phyloP scores from a whole-genome alignment of 441 rosid species.

The Melianthus villosus region DNA sequence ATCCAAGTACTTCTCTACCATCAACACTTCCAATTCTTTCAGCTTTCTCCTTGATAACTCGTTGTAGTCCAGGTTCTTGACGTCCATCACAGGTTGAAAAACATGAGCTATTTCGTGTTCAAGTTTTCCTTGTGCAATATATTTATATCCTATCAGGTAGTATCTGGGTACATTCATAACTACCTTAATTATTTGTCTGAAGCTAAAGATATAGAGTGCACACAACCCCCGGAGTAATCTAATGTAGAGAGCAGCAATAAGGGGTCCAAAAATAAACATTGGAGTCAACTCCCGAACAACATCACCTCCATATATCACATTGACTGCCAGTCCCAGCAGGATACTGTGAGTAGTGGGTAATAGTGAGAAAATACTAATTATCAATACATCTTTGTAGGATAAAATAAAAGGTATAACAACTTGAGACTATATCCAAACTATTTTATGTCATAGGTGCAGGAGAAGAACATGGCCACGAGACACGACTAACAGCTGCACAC shows the following conservation, averaged over 20 bases:
- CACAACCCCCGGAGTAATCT: slow-evolving; percentile 55
- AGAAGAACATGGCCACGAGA: not conserved
- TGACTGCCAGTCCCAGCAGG: slow-evolving; percentile 53
- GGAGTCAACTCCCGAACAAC: slow-evolving; percentile 73
- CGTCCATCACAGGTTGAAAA: too few relatives aligned
- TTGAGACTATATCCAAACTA: too few relatives aligned
- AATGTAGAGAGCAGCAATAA: slow-evolving; percentile 45
- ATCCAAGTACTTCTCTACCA: slow-evolving; percentile 61
- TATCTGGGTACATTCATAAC: slow-evolving; percentile 43
- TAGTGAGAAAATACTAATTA: slow-evolving; percentile 6
- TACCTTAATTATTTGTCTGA: slow-evolving; percentile 41
- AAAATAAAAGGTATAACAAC: too few relatives aligned
- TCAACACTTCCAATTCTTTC: slow-evolving; percentile 46
- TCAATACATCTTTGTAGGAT: too few relatives aligned
- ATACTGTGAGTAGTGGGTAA: slow-evolving; percentile 29
- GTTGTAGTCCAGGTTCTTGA: slow-evolving; percentile 53
- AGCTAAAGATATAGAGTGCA: slow-evolving; percentile 60
- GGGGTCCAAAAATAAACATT: slow-evolving; percentile 72
- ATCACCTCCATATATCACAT: slow-evolving; percentile 40
- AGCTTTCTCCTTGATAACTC: slow-evolving; percentile 37
- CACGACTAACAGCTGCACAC: too few relatives aligned
- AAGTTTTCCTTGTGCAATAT: slow-evolving; percentile 47
- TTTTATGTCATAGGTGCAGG: too few relatives aligned
- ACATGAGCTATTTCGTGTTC: too few relatives aligned
- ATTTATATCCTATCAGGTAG: slow-evolving; percentile 31